Evolutionary conservation across 495 filamentous ascomycete genomes (phyloP).

Genomic region (Pyrenula massariospora): DNA sequence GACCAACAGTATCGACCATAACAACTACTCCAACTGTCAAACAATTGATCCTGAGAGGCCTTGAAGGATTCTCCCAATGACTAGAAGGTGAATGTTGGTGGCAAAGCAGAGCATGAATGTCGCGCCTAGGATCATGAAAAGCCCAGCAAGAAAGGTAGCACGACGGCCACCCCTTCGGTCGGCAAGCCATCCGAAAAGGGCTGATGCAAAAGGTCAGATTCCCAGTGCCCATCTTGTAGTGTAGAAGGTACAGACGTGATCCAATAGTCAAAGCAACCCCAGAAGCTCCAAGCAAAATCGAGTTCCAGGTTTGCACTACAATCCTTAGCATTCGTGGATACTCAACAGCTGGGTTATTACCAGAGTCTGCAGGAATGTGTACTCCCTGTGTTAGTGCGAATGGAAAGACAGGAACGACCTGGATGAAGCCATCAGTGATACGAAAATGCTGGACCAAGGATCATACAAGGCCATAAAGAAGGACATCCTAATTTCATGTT

Average conservation of each 20-base stretch:
- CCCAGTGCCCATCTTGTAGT: neutral
- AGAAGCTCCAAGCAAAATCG: constrained; percentile 63
- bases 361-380: constrained; percentile 41
- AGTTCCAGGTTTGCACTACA: constrained; percentile 59
- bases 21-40: constrained; percentile 50
- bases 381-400: constrained; percentile 51
- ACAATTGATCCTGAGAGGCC: constrained; percentile 48
- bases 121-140: constrained; percentile 37
- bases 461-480: constrained; percentile 62
- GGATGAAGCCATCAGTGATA: neutral
- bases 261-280: constrained; percentile 54
- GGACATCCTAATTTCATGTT: constrained; percentile 44
- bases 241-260: constrained; percentile 30
- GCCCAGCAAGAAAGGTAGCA: constrained; percentile 43
- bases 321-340: neutral
- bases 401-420: constrained; percentile 69
- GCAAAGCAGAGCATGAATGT: constrained; percentile 46
- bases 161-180: constrained; percentile 41
- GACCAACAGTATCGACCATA: constrained; percentile 43
- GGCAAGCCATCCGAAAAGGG: constrained; percentile 36
- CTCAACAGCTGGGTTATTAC: constrained; percentile 20
- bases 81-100: constrained; percentile 28
- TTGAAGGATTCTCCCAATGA: constrained; percentile 45
- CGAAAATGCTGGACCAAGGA: constrained; percentile 27
- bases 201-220: constrained; percentile 1